A percentile compares a stretch with the other conserved stretches of the same genome.
These are phyloP conservation scores for Neospora caninum DNA, from an alignment of 169 alveolate species.

Conservation along the genomic window DNA sequence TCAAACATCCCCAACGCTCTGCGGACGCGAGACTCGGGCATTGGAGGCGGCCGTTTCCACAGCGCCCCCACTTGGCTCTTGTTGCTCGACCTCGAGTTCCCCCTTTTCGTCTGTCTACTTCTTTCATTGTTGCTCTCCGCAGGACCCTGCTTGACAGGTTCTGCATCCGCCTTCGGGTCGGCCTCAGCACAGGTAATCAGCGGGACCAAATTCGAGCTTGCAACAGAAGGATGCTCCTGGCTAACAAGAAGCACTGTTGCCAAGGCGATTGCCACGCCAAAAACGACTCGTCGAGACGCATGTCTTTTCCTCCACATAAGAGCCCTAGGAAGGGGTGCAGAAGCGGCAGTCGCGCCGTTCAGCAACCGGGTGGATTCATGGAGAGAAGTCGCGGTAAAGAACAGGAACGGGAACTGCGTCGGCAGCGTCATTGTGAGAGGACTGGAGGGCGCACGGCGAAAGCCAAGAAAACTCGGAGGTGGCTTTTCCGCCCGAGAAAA, in stretches of 20 bases:
- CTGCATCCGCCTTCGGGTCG: neutral
- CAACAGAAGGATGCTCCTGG: neutral
- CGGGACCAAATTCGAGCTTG: neutral
- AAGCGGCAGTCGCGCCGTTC: too few species aligned
- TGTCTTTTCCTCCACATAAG: too few species aligned
- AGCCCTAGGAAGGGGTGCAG: too few species aligned
- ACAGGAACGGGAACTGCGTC: too few species aligned
- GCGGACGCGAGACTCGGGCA: slow-evolving; percentile 20
- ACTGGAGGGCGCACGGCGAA: neutral
- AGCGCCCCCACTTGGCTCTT: neutral
- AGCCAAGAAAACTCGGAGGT: neutral
- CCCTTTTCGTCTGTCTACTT: neutral
- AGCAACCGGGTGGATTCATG: too few species aligned
- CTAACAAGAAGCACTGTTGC: too few species aligned
- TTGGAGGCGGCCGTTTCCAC: slow-evolving; percentile 19
- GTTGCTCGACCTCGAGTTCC: neutral
- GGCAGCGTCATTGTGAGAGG: neutral
- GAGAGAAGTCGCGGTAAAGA: neutral
- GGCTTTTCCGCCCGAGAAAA: neutral
- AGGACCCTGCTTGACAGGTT: neutral
- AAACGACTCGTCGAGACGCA: too few species aligned
- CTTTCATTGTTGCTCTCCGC: neutral
- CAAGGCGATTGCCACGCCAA: too few species aligned
- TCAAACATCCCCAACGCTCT: slow-evolving; percentile 32
- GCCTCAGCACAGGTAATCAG: neutral